phyloP scores from a whole-genome alignment of 805 yeast species.

The Spencermartinsiella europaea region DNA sequence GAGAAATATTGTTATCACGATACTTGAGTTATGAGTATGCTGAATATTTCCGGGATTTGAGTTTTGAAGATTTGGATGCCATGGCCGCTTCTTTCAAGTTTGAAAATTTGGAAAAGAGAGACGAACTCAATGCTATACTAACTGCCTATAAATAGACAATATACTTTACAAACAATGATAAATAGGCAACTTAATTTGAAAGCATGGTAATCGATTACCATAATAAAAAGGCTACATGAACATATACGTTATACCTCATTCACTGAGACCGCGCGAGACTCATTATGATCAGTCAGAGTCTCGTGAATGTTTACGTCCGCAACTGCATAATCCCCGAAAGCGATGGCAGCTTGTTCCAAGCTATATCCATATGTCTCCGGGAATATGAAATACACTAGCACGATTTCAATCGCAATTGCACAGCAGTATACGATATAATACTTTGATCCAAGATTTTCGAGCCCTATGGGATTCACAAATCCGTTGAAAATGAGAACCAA shows the following conservation, averaged over 20 bases:
- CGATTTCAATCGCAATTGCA: constrained; percentile 27
- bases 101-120: constrained; percentile 41
- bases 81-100: constrained; percentile 48
- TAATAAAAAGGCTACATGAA: too few relatives aligned
- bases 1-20: constrained; percentile 42
- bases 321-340: constrained; percentile 4
- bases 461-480: constrained; percentile 36
- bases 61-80: constrained; percentile 44
- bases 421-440: constrained; percentile 36
- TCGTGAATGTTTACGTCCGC: too few relatives aligned
- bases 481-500: constrained; percentile 24
- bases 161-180: too few relatives aligned
- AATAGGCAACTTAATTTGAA: too few relatives aligned
- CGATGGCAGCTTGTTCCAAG: constrained; percentile 3
- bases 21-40: constrained; percentile 44
- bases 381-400: constrained; percentile 19
- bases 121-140: too few relatives aligned
- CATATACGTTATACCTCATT: too few relatives aligned
- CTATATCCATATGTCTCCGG: constrained; percentile 6
- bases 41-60: constrained; percentile 38
- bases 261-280: too few relatives aligned
- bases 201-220: too few relatives aligned
- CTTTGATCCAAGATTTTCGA: constrained; percentile 40
- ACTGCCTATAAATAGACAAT: too few relatives aligned
- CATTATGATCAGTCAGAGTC: too few relatives aligned